Base-by-base conservation (phyloP, 352 stramenopile species). In the Globisporangium okanoganense region DNA sequence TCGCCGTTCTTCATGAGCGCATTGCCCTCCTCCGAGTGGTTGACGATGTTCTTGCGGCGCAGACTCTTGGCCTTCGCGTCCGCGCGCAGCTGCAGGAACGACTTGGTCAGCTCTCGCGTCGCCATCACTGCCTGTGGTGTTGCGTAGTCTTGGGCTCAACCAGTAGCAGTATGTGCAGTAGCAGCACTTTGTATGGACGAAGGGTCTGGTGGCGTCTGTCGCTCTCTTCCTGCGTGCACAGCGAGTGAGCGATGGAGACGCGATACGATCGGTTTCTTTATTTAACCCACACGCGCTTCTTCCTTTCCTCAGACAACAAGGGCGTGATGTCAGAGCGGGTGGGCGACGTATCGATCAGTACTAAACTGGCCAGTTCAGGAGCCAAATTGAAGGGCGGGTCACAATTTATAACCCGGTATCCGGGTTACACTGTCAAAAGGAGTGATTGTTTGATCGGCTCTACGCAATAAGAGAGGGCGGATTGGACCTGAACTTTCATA, bases 51-150 rank as follows among this genome's bases (percentile, higher is more conserved):
- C 68, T 89, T 90, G 50, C 85, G 85, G 58, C 85, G 79, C 64
- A 90, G 73, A 25, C 85, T 88, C 67, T 92, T 95, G 62, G 82
- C 83, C 67, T 92, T 93, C 60, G 82, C 83, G 66, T 93, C 78
- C 38, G 70, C 73, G 33, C 85, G 82, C 61, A 92, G 69, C 69
- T 87, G 77, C 54, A 81, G 50, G 68, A 90, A 95, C 57, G 73
- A 51, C 7, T 84, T 79, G 60, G 79, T 92, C 66, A 94, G 66
- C 47, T 94, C 83, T 43, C 85, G 77, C 50, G 85, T 94, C 56
- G 85, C 83, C 85, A 94, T 94, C 22, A 24, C 35, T 53, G 14
- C 27, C 14, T 52, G 13, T 33, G 5, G 18, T 56, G 27, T 41
- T 18, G 13, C 43, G 43, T 49, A 16, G 29, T n/a, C 35, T 33